These are phyloP conservation scores for Colletotrichum sp. DNA, from an alignment of 2,329 filamentous ascomycete species.

Conservation along the genomic window DNA sequence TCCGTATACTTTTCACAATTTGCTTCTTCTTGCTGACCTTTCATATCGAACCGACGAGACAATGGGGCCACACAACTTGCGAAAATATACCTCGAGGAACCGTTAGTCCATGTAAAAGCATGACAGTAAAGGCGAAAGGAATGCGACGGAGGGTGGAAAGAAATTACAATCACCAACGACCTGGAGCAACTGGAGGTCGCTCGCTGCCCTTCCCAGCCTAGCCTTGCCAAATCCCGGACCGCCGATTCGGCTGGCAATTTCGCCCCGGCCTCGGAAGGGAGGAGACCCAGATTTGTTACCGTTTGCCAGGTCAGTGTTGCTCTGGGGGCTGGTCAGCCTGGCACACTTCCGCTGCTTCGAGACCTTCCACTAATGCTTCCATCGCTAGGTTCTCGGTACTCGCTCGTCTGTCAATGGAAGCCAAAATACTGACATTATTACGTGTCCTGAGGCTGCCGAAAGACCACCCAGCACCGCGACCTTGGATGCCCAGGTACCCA, in stretches of 20 bases:
- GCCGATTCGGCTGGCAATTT: slow-evolving; percentile 10
- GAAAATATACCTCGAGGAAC: neutral
- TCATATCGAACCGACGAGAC: neutral
- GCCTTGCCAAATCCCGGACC: slow-evolving; percentile 10
- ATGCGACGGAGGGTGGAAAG: neutral
- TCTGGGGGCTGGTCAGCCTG: neutral
- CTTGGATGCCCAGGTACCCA: neutral
- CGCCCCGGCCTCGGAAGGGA: neutral
- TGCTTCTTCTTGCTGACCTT: neutral
- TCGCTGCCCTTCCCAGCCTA: slow-evolving; percentile 4
- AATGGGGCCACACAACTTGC: neutral
- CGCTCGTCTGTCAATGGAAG: neutral
- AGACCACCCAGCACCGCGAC: neutral
- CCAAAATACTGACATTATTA: neutral
- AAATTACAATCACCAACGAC: slow-evolving; percentile 6
- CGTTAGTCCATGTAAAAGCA: neutral
- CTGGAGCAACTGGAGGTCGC: neutral
- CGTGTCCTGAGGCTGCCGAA: neutral
- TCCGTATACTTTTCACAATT: neutral
- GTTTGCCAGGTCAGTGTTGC: neutral
- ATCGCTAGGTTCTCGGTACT: neutral
- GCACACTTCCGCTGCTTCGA: neutral
- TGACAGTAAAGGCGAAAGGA: neutral
- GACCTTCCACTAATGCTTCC: neutral
- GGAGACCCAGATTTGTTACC: neutral